A percentile compares a stretch with the other conserved stretches of the same genome.
Conservation (phyloP, 768 basidiomycete genomes). For the Tulasnella sp. region DNA sequence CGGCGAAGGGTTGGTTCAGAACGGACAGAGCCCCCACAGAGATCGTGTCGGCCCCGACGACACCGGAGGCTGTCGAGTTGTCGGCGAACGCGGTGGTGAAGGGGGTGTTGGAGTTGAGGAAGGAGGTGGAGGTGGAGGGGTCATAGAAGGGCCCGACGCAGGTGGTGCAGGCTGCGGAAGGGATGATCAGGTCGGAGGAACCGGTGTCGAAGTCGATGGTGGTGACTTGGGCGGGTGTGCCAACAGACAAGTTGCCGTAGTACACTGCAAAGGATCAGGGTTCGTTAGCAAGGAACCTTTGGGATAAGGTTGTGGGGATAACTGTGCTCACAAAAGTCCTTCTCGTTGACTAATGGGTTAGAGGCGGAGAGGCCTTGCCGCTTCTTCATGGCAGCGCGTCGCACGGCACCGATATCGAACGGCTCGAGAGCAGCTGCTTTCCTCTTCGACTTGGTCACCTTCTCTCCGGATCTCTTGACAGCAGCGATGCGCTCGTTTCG, state of each 20-base stretch:
- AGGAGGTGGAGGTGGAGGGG: neutral
- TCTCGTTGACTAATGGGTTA: neutral
- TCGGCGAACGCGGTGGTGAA: neutral
- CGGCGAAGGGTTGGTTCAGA: neutral
- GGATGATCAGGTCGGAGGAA: neutral
- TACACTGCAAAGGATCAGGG: neutral
- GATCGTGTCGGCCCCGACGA: neutral
- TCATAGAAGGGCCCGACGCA: neutral
- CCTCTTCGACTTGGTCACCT: neutral
- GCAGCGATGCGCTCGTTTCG: neutral
- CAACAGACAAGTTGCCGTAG: neutral
- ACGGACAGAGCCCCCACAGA: neutral
- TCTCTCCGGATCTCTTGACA: neutral
- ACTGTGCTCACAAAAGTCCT: neutral
- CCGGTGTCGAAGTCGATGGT: slow-evolving; percentile 29
- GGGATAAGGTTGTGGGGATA: no score
- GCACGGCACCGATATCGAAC: neutral
- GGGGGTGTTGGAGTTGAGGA: neutral
- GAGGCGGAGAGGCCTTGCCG: neutral
- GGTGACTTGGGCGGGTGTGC: slow-evolving; percentile 12
- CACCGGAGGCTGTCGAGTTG: neutral
- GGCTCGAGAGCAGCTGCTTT: neutral
- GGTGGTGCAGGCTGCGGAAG: neutral
- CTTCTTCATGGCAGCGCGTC: neutral
- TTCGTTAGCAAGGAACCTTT: neutral